Evolutionary conservation across 164 flowering plant species (phyloP), one percentile per base, ranked within the genome.

Genomic region (Vitis rupestris): DNA sequence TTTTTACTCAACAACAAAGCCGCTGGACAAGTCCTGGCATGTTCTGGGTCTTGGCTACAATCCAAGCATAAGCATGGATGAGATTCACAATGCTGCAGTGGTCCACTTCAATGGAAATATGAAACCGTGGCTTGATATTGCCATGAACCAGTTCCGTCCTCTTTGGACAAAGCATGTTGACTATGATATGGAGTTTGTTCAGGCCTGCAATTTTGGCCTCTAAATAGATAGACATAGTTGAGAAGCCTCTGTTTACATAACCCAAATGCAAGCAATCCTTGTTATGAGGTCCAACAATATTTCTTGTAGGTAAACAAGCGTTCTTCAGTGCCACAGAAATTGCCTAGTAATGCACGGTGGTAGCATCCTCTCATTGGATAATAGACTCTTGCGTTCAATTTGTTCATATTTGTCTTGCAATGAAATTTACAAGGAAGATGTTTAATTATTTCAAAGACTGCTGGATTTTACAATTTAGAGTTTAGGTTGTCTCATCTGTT

Each of bases 111-210:
- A 84, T 59, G 85, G 87, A 58, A 84, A 84, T 30, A 84, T 84
- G 87, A 82, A 84, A 74, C 85, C 85, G 0, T 84, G 87, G 87
- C 85, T 82, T 48, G 87, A 84, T 61, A 84, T 84, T 23, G 85
- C 85, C 53, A 80, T 84, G 82, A 82, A 70, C 67, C 85, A 82
- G 67, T 84, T 75, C 49, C 70, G 71, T 59, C 82, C 83, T 1
- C 81, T 79, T 2, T 84, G 87, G 87, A 72, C 81, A 2, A 82
- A 80, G 68, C 76, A 82, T 51, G 85, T 84, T 48, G 87, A 82
- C 61, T 77, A 82, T 52, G 87, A 80, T 3, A 61, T 76, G 75
- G 87, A 84, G 56, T 84, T 75, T 53, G 80, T 82, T 44, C 83
- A 80, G 63, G 83, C 80, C 59, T 84, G 87, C 77, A 84, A 84